Evolutionary conservation across 2,329 filamentous ascomycete species (phyloP).

Genomic region (Achaetomium macrosporum): DNA sequence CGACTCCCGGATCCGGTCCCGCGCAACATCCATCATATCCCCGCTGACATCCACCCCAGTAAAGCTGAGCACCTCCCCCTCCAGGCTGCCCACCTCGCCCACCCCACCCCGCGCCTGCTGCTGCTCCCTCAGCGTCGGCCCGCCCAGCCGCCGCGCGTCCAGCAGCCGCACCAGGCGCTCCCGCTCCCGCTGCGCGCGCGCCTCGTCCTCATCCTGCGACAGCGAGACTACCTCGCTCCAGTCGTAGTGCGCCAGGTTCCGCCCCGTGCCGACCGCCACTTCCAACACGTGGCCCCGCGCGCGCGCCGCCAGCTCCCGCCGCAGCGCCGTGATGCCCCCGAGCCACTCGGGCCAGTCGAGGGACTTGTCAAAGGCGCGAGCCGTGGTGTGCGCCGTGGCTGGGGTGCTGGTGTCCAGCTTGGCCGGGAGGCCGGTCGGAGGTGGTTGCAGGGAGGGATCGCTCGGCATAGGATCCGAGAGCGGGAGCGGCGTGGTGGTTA

Average conservation of each 20-base stretch:
- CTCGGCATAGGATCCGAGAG: background rate
- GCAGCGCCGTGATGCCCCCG: conserved; percentile 49
- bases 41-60: conserved; percentile 57
- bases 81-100: conserved; percentile 11
- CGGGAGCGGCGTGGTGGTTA: too few species aligned
- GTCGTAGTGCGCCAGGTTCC: conserved; percentile 54
- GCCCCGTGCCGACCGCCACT: conserved; percentile 56
- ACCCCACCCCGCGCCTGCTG: background rate
- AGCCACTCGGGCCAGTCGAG: conserved; percentile 53
- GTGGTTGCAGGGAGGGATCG: conserved; percentile 22
- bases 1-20: conserved; percentile 42
- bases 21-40: conserved; percentile 55
- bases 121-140: background rate
- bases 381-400: conserved; percentile 39
- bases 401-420: conserved; percentile 32
- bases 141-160: background rate
- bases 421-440: conserved; percentile 45
- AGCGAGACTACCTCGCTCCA: conserved; percentile 41
- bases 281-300: conserved; percentile 56
- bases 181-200: conserved; percentile 12
- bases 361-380: conserved; percentile 52
- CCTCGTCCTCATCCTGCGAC: conserved; percentile 15
- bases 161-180: conserved; percentile 19
- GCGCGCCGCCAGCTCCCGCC: conserved; percentile 41
- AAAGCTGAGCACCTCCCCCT: conserved; percentile 44